These are phyloP conservation scores for Colletotrichum liaoningense DNA, from an alignment of 2,329 filamentous ascomycete species.

Conservation along the genomic window DNA sequence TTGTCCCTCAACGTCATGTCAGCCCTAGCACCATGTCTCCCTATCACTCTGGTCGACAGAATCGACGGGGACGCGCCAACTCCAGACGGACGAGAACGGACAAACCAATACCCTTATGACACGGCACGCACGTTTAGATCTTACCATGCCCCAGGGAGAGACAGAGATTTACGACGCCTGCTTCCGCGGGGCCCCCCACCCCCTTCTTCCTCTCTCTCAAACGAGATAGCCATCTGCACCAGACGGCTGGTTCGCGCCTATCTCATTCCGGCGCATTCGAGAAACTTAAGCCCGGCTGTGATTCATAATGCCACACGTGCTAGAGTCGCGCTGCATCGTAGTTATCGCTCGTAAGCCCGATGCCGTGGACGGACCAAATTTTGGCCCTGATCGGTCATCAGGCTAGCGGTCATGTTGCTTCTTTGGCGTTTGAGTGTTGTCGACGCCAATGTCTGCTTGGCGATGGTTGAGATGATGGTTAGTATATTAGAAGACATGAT, in stretches of 20 bases:
- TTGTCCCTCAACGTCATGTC: conserved; percentile 15
- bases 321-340: background rate
- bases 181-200: background rate
- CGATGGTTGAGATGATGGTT: background rate
- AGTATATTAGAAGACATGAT: conserved; percentile 2
- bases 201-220: background rate
- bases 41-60: background rate
- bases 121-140: conserved; percentile 13
- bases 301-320: conserved; percentile 22
- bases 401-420: background rate
- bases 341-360: conserved; percentile 12
- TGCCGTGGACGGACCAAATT: conserved; percentile 9
- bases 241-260: background rate
- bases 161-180: background rate
- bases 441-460: background rate
- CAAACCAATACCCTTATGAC: conserved; percentile 2
- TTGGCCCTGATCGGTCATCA: conserved; percentile 30
- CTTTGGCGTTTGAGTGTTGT: background rate
- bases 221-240: background rate
- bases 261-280: conserved; percentile 18
- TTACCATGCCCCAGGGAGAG: background rate
- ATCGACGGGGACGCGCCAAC: background rate
- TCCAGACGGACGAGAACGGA: background rate
- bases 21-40: conserved; percentile 2
- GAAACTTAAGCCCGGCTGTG: background rate